Evolutionary conservation across 1,139 yeast species (phyloP), one percentile per base, ranked within the genome.

Genomic region (Yamadazyma trypodendri): DNA sequence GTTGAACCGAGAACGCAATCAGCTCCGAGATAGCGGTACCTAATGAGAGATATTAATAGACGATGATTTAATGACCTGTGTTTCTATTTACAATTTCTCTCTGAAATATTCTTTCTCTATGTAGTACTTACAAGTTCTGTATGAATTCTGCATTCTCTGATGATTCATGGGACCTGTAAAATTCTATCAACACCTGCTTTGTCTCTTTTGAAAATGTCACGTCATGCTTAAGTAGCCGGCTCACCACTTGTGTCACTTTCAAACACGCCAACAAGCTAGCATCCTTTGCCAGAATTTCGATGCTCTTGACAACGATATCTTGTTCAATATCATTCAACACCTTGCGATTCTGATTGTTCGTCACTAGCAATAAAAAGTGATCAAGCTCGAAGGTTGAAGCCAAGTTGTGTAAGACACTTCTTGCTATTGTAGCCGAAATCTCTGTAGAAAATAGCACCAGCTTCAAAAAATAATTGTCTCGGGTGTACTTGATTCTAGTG

Each of bases 391-490:
- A 49, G 1, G 46, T 39, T 31, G 28, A 31, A 24, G 32, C 29
- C n/a, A 34, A 12, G 10, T 20, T 34, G n/a, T 9, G n/a, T 30
- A 68, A 44, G 6, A 69, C 40, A 6, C 63, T 44, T 15, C 46
- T 42, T 29, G 63, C 55, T 2, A 55, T 37, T 2, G 44, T 34
- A 0, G 48, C 39, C 16, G 52, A 49, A 17, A 66, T 36, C 2
- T 48, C 47, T 15, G 48, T 44, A 35, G 61, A 62, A 42, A 60
- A 60, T 18, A 69, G 37, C 1, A 56, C 61, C 2, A 65, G 56
- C 41, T 70, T 70, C 24, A 68, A 50, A 20, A 50, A 43, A 8
- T 52, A 24, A 14, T 65, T 51, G n/a, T 63, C 63, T 35, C 54
- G 44, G 8, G 63, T 42, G 25, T 39, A 36, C 32, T 38, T 31